phyloP scores from a whole-genome alignment of 169 alveolate species.

The Babesia gibsoni region DNA sequence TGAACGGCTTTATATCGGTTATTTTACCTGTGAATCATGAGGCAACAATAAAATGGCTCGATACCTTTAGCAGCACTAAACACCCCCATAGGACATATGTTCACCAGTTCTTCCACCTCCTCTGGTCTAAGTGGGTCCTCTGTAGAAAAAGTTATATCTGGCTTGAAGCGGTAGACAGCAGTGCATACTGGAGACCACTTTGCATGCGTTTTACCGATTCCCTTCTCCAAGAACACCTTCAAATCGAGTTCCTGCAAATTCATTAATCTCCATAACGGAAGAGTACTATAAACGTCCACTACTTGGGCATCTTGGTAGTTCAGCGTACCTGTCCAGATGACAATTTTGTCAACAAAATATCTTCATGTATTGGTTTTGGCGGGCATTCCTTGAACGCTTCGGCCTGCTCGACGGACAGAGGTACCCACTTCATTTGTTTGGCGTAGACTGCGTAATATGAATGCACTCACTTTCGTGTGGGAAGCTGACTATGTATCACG shows the following conservation, averaged over 20 bases:
- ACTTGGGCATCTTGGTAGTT: background rate
- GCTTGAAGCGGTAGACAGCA: conserved; percentile 95
- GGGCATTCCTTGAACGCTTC: conserved; percentile 78
- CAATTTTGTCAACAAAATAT: conserved; percentile 92
- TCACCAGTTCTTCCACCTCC: conserved; percentile 87
- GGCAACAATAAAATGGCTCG: background rate
- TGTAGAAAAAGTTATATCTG: conserved; percentile 63
- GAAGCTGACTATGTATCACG: too few species aligned
- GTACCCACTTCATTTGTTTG: conserved; percentile 89
- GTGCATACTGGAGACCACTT: conserved; percentile 99
- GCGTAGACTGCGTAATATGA: conserved; percentile 82
- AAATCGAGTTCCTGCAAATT: conserved; percentile 86
- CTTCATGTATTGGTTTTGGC: conserved; percentile 90
- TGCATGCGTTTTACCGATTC: conserved; percentile 97
- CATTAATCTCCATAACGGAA: background rate
- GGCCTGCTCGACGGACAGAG: conserved; percentile 86
- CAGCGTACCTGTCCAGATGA: conserved; percentile 88
- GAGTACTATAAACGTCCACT: background rate
- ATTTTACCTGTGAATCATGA: conserved; percentile 69
- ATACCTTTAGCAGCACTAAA: conserved; percentile 87
- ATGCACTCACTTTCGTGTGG: background rate
- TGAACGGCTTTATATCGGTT: conserved; percentile 85
- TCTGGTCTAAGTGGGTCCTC: conserved; percentile 75
- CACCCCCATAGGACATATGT: conserved; percentile 92
- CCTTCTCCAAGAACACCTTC: conserved; percentile 91